Evolutionary conservation across 164 flowering plant genomes (phyloP), one percentile per base, ranked within the genome.

Genomic region (Liriodendron chinense): DNA sequence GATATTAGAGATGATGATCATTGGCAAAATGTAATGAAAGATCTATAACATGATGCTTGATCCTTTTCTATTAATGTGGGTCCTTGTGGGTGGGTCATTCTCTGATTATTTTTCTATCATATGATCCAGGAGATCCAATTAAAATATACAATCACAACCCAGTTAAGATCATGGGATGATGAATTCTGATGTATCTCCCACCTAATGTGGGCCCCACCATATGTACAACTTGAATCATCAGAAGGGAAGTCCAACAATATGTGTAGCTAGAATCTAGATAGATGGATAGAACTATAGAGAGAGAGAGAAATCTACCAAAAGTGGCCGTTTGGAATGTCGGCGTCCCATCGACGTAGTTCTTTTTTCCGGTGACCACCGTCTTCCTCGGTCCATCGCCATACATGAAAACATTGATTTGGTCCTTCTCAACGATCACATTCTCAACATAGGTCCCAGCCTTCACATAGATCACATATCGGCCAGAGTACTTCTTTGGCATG

Each of bases 301-400:
- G 49, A 8, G 47, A 12, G 18, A 10, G 7, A 68, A 16, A 2
- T 85, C 79, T 63, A 88, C 91, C 64, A 73, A 89, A 86, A n/a
- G 90, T 25, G 65, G 91, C 90, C 14, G 87, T 83, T 62, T 82
- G 74, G 67, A 23, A 79, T 26, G 92, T 89, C 50, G 74, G 20
- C 62, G 76, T 28, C 22, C 89, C 88, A 14, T 72, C 74, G 8
- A 47, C 24, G 24, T 25, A 62, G 78, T 70, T 77, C 72, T 83
- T 83, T 7, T 64, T 48, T 1, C 91, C 91, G 0, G 92, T 86
- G 77, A 90, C 76, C 16, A 87, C 79, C 14, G 89, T 84, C 86
- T 74, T 89, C 79, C 83, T 74, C 2, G 89, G 86, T 1, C 94
- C 92, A 65, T 89, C 94, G 69, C 94, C 94, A 59, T 85, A 85